Conservation (phyloP, 495 filamentous ascomycete species). For the Podospora sp. region DNA sequence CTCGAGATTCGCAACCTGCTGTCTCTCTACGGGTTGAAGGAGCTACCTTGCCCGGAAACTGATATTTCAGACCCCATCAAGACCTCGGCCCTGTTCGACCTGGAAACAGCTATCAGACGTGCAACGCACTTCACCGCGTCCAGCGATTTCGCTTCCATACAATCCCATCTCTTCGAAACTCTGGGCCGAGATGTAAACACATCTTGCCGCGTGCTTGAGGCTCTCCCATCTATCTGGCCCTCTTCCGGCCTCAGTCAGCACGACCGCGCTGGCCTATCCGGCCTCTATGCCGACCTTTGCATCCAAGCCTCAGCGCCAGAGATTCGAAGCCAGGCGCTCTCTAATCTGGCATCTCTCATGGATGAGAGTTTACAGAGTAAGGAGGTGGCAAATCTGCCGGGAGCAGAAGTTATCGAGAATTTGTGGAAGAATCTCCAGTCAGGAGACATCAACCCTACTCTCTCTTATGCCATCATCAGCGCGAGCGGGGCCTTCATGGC, state of each 20-base stretch:
- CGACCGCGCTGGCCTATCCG: slow-evolving; percentile 25
- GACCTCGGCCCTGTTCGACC: slow-evolving; percentile 32
- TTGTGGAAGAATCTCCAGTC: slow-evolving; percentile 38
- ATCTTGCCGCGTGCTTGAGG: slow-evolving; percentile 34
- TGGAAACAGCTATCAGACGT: slow-evolving; percentile 21
- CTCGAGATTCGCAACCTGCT: slow-evolving; percentile 47
- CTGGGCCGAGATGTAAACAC: slow-evolving; percentile 35
- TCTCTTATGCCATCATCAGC: slow-evolving; percentile 48
- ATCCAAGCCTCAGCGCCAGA: slow-evolving; percentile 34
- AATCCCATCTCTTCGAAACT: slow-evolving; percentile 19
- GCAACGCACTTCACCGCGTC: slow-evolving; percentile 26
- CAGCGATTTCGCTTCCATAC: slow-evolving; percentile 22
- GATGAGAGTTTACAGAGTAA: slow-evolving; percentile 27
- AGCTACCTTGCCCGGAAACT: background rate
- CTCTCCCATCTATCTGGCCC: slow-evolving; percentile 33
- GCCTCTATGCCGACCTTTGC: slow-evolving; percentile 33
- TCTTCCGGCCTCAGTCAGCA: slow-evolving; percentile 2
- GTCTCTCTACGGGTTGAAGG: background rate
- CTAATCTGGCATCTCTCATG: slow-evolving; percentile 41
- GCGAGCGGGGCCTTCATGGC: slow-evolving; percentile 49
- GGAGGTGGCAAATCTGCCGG: slow-evolving; percentile 24
- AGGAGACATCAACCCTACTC: slow-evolving; percentile 44
- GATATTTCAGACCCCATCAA: background rate
- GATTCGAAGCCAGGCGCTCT: slow-evolving; percentile 39
- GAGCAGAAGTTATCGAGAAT: slow-evolving; percentile 23